Percentiles rank a stretch among this genome's conserved stretches.
Conservation (phyloP, 768 basidiomycete genomes). For the Leccinum truebloodii region DNA sequence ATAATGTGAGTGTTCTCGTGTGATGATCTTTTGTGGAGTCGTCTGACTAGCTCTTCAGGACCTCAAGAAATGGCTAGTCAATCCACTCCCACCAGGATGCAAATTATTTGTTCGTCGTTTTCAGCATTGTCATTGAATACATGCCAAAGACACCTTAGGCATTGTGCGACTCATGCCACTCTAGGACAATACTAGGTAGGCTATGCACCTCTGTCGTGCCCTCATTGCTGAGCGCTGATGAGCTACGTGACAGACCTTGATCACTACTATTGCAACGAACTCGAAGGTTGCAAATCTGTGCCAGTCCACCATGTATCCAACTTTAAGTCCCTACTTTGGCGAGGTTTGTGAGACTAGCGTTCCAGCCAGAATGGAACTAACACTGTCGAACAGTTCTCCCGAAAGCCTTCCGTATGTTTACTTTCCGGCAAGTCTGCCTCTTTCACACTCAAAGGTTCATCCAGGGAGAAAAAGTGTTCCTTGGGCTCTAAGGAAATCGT, state of each 20-base stretch:
- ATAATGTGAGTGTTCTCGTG: slow-evolving; percentile 21
- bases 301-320: neutral
- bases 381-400: neutral
- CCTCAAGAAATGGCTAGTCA: slow-evolving; percentile 25
- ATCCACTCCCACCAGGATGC: slow-evolving; percentile 29
- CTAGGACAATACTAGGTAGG: slow-evolving; percentile 31
- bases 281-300: neutral
- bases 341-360: slow-evolving; percentile 13
- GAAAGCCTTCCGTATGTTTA: slow-evolving; percentile 11
- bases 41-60: slow-evolving; percentile 13
- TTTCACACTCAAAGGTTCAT: neutral
- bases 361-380: slow-evolving; percentile 2
- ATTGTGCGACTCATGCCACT: slow-evolving; percentile 33
- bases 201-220: neutral
- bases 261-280: slow-evolving; percentile 28
- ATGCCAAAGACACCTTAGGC: slow-evolving; percentile 19
- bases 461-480: slow-evolving; percentile 4
- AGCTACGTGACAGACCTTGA: slow-evolving; percentile 25
- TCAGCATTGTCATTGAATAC: neutral
- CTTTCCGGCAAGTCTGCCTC: neutral
- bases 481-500: neutral
- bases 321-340: neutral
- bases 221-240: neutral
- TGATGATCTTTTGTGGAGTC: slow-evolving; percentile 39
- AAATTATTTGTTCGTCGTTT: slow-evolving; percentile 28